These are phyloP conservation scores for Coleophoma crateriformis DNA, from an alignment of 2,329 filamentous ascomycete species.

Conservation along the genomic window DNA sequence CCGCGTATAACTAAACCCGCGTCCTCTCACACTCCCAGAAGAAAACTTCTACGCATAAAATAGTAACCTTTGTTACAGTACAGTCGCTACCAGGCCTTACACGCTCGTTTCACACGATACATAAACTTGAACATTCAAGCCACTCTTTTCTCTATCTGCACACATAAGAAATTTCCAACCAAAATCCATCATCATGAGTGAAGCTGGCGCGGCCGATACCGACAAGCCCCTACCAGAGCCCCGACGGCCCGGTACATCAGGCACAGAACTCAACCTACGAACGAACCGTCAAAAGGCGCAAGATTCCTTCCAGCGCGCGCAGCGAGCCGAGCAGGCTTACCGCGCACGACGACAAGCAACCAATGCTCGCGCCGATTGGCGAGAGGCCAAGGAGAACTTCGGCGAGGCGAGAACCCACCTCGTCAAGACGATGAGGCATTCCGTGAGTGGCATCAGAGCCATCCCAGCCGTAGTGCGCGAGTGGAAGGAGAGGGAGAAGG, in stretches of 20 bases:
- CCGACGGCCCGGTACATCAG: not conserved
- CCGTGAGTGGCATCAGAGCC: constrained; percentile 5
- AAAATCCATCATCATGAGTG: not conserved
- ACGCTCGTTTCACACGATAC: not conserved
- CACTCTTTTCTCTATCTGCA: not conserved
- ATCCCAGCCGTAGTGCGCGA: constrained; percentile 28
- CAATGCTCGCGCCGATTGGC: constrained; percentile 10
- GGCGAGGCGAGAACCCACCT: constrained; percentile 3
- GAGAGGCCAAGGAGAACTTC: constrained; percentile 16
- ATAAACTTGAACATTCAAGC: not conserved
- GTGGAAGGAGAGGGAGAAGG: constrained; percentile 28
- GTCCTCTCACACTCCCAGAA: too few relatives aligned
- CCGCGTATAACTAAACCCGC: too few relatives aligned
- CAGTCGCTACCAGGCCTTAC: not conserved
- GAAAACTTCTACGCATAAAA: too few relatives aligned
- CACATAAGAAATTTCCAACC: not conserved
- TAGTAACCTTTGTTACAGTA: constrained; percentile 1
- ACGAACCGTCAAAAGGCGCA: constrained; percentile 14
- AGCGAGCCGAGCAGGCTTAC: constrained; percentile 17
- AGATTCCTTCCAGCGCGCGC: constrained; percentile 15
- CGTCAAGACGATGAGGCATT: constrained; percentile 2
- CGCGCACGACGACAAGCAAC: constrained; percentile 16
- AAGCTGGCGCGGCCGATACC: not conserved
- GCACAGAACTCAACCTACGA: constrained; percentile 10
- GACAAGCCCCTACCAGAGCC: not conserved